phyloP scores from a whole-genome alignment of 345 rosid species.

The Gossypium stocksii region DNA sequence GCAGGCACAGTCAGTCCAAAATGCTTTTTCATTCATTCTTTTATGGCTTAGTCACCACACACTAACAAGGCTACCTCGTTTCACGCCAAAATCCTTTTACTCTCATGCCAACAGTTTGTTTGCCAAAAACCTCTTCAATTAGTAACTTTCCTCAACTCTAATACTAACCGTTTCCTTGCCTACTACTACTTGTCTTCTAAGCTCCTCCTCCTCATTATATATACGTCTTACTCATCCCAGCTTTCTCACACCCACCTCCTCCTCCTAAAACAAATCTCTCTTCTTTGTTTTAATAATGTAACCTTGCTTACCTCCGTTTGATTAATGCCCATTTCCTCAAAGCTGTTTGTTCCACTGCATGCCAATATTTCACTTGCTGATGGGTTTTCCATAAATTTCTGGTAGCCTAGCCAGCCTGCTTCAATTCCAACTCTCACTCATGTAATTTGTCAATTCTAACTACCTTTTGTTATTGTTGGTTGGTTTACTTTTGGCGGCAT shows the following conservation, averaged over 20 bases:
- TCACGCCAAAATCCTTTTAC: slow-evolving; percentile 7
- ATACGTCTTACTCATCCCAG: slow-evolving; percentile 18
- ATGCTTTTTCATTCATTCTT: too few relatives aligned
- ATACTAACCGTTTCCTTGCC: slow-evolving; percentile 1
- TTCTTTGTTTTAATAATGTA: slow-evolving; percentile 29
- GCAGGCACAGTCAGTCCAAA: too few relatives aligned
- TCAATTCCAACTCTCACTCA: slow-evolving; percentile 10
- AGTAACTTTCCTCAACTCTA: not conserved
- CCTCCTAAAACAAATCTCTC: too few relatives aligned
- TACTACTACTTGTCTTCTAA: not conserved
- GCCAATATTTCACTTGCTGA: not conserved
- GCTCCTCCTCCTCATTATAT: not conserved
- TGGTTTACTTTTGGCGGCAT: slow-evolving; percentile 30
- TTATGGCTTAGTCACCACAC: slow-evolving; percentile 29
- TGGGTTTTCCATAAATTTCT: slow-evolving; percentile 38
- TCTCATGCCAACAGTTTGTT: slow-evolving; percentile 20
- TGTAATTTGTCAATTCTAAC: slow-evolving; percentile 33
- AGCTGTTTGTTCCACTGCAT: not conserved
- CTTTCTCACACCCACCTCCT: slow-evolving; percentile 7
- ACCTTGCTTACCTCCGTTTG: slow-evolving; percentile 16
- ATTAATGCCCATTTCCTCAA: slow-evolving; percentile 29
- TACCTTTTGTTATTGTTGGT: slow-evolving; percentile 7
- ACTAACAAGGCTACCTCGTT: slow-evolving; percentile 4
- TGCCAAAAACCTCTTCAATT: slow-evolving; percentile 13
- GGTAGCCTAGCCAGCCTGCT: slow-evolving; percentile 19